Base-by-base conservation (phyloP, 805 yeast genomes). In the Cephaloascus albidus region DNA sequence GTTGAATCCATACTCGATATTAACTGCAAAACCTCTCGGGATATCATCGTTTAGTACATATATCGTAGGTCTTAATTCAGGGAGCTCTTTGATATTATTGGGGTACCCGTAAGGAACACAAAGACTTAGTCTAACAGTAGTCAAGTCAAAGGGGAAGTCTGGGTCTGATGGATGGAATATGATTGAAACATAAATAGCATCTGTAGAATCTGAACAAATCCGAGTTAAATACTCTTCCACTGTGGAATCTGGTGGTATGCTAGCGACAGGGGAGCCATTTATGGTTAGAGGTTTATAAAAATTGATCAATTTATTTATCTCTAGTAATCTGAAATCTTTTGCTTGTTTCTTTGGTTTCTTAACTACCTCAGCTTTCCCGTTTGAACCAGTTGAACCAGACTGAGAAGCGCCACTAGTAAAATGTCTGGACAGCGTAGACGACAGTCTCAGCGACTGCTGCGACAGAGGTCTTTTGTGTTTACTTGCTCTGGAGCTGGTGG, bases 61-160 rank as follows among this genome's bases (percentile, higher is more conserved):
- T 3, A 82, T 64, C 14, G 68, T 57, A 1, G 87, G 85, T 15
- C 52, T 44, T 3, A 58, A 53, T 16, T 51, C 56, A 15, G 31
- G 40, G 14, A 32, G 16, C 2, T 33, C 30, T n/a, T 34, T 20
- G 30, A 41, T 38, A 27, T 50, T 49, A 20, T 53, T 45, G 0
- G 87, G 87, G 47, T 79, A 83, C 27, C 58, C 59, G 2, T 56
- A 50, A 0, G 90, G 86, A 3, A 83, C 61, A 31, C 65, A 55
- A 26, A 84, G 53, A 35, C 74, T 69, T 26, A 82, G 49, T 37
- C 72, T 68, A 40, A 83, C 61, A n/a, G 53, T 48, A 3, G 68
- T 70, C 23, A 83, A 55, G 39, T 79, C 86, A 50, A 67, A 82
- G 0, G 88, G 82, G 51, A 84, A 83, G 35, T 81, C 83, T 0